Conservation (phyloP, 331 rosid genomes). For the Phaseolus coccineus region DNA sequence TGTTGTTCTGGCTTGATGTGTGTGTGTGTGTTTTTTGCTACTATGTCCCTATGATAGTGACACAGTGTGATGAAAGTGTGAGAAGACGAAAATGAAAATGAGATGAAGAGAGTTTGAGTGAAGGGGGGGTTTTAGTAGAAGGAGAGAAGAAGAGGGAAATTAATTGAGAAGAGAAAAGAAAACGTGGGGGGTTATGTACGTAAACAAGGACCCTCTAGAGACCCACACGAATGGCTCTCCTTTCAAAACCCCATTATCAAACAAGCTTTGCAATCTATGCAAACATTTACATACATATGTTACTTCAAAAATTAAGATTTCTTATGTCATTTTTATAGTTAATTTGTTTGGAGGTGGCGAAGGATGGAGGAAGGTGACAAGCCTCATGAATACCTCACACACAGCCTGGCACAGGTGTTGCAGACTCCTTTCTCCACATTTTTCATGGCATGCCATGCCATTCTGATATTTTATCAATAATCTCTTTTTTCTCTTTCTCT, state of each 20-base stretch:
- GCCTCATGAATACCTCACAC: not conserved
- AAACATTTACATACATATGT: not conserved
- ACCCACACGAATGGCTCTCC: conserved; percentile 59
- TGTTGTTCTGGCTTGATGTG: not conserved
- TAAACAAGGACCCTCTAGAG: conserved; percentile 35
- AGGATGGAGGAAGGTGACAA: conserved; percentile 11
- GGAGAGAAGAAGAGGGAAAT: not conserved
- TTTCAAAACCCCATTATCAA: conserved; percentile 40
- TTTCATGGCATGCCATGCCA: conserved; percentile 1
- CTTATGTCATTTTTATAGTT: too few species aligned
- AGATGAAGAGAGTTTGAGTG: not conserved
- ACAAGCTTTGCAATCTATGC: too few species aligned
- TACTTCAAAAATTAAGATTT: not conserved
- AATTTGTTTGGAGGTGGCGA: not conserved
- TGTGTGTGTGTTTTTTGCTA: not conserved
- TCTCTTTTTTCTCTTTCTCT: too few species aligned
- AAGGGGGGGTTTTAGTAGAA: conserved; percentile 47
- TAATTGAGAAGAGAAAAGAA: too few species aligned
- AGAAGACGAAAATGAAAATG: too few species aligned
- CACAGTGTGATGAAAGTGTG: not conserved
- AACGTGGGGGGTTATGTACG: not conserved
- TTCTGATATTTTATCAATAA: too few species aligned
- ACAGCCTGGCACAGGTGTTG: conserved; percentile 5
- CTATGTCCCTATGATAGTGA: not conserved
- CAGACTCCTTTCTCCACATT: not conserved